Percentiles rank a stretch among this genome's conserved stretches.
Evolutionary conservation across 169 alveolate genomes (phyloP).

Genomic region (Theileria luwenshuni): DNA sequence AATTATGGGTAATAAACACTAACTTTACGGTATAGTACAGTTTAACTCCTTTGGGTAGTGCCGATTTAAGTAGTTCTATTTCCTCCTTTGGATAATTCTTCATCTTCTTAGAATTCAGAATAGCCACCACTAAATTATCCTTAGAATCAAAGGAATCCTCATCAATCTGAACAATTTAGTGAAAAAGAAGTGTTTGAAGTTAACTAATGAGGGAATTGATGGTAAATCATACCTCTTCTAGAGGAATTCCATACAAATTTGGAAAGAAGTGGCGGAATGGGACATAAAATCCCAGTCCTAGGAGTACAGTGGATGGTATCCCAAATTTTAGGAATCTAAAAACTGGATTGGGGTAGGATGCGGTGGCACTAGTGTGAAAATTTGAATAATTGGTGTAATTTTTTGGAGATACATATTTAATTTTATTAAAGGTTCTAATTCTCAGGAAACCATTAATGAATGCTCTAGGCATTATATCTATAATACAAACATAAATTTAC

Average conservation of each 20-base stretch:
- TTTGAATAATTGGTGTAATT: not conserved
- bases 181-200: not conserved
- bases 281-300: not conserved
- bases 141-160: slow-evolving; percentile 47
- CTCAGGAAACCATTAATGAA: not conserved
- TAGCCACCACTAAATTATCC: slow-evolving; percentile 57
- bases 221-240: not conserved
- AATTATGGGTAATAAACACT: not conserved
- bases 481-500: not conserved
- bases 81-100: slow-evolving; percentile 2
- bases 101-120: slow-evolving; percentile 11
- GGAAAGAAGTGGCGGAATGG: not conserved
- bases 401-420: not conserved
- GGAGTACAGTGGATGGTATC: not conserved
- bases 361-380: not conserved
- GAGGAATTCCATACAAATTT: not conserved
- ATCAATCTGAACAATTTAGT: slow-evolving; percentile 35
- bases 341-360: not conserved
- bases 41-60: slow-evolving; percentile 39
- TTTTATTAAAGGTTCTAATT: not conserved
- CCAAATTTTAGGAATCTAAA: not conserved
- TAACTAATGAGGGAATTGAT: not conserved
- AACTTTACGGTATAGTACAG: slow-evolving; percentile 56
- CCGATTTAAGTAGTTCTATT: slow-evolving; percentile 31
- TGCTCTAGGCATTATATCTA: not conserved